Evolutionary conservation across 169 alveolate genomes (phyloP).

Genomic region (Babesia sp.): DNA sequence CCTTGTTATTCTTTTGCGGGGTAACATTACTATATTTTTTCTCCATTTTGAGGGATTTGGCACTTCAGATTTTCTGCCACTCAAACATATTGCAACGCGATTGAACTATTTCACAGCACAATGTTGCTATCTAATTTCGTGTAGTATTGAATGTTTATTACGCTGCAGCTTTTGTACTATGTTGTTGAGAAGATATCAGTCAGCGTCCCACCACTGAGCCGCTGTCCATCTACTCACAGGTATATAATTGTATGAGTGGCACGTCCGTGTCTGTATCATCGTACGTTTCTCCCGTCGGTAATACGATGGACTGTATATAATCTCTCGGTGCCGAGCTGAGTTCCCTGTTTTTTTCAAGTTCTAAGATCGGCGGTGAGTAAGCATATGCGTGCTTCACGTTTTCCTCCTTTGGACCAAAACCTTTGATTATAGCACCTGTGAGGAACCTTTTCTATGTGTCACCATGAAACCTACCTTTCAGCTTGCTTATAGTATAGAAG

Average conservation of each 20-base stretch:
- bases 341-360: not conserved
- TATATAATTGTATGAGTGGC: conserved; percentile 19
- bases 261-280: not conserved
- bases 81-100: conserved; percentile 25
- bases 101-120: not conserved
- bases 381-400: not conserved
- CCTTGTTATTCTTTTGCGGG: conserved; percentile 39
- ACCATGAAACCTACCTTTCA: not conserved
- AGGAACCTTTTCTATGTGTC: not conserved
- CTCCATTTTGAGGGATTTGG: conserved; percentile 17
- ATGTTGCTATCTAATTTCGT: not conserved
- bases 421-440: conserved; percentile 9
- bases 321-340: not conserved
- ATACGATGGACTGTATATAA: conserved; percentile 4
- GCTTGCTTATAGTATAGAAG: conserved; percentile 4
- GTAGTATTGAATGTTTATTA: not conserved
- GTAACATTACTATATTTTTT: conserved; percentile 8
- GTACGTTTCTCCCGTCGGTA: not conserved
- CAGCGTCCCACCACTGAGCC: not conserved
- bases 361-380: not conserved
- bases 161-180: not conserved
- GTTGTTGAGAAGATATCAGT: not conserved
- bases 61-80: conserved; percentile 40
- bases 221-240: not conserved
- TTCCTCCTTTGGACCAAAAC: not conserved